Conservation (phyloP, 257 asterid species). For the Knoxia roxburghii region DNA sequence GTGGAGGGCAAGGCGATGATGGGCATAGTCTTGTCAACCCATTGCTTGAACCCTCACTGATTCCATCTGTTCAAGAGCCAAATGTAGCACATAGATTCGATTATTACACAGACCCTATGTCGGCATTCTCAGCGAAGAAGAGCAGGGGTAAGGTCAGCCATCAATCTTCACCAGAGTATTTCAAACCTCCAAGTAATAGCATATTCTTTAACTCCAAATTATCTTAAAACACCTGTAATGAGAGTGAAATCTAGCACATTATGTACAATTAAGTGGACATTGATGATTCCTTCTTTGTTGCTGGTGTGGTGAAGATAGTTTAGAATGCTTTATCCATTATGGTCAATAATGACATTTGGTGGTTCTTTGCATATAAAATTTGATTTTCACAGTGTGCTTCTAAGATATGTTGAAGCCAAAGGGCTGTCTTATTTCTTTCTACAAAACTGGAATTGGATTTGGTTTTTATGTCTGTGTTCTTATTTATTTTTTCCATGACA, state of each 20-base stretch:
- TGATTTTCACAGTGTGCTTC: not conserved
- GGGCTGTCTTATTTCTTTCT: not conserved
- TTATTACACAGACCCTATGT: conserved; percentile 76
- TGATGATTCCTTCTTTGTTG: not conserved
- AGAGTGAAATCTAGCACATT: not conserved
- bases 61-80: conserved; percentile 20
- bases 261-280: not conserved
- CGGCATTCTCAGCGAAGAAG: conserved; percentile 65
- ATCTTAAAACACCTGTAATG: not conserved
- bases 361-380: not conserved
- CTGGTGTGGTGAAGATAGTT: not conserved
- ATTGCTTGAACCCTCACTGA: conserved; percentile 34
- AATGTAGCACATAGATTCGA: conserved; percentile 52
- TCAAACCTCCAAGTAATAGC: conserved; percentile 51
- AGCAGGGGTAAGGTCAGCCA: conserved; percentile 38
- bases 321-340: not conserved
- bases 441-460: not conserved
- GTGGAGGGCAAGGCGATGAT: conserved; percentile 20
- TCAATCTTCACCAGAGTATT: conserved; percentile 43
- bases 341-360: not conserved
- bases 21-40: conserved; percentile 58
- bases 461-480: not conserved
- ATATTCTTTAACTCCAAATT: conserved; percentile 11
- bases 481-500: not conserved
- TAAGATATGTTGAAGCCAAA: not conserved